phyloP scores from a whole-genome alignment of 495 filamentous ascomycete species.

The Xylaria scruposa region DNA sequence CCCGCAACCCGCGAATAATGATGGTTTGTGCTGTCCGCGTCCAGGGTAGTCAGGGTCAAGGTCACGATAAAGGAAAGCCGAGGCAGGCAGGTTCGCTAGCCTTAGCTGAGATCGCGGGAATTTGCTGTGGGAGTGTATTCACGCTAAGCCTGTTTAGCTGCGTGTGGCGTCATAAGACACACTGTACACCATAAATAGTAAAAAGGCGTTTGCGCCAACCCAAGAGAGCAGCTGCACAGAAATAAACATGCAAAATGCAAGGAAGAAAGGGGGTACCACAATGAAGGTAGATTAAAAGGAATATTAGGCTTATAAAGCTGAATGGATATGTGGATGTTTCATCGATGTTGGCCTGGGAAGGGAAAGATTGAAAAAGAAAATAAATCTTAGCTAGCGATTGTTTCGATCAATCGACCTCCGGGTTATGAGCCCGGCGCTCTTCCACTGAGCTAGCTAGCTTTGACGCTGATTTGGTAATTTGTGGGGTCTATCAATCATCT shows the following conservation, averaged over 20 bases:
- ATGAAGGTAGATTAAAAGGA: neutral
- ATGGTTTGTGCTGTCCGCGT: neutral
- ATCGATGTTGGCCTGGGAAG: neutral
- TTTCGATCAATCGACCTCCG: constrained; percentile 62
- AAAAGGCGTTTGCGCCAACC: neutral
- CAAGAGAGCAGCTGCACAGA: neutral
- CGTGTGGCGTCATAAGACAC: neutral
- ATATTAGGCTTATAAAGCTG: neutral
- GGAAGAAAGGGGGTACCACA: neutral
- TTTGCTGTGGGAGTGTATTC: neutral
- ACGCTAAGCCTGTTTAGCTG: neutral
- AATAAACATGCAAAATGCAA: neutral
- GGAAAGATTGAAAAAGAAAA: neutral
- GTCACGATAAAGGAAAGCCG: neutral
- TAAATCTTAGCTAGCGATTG: constrained; percentile 46
- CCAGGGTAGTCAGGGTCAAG: neutral
- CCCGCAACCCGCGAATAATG: constrained; percentile 9
- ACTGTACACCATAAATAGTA: neutral
- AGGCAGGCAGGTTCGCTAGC: neutral
- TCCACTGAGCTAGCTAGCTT: constrained; percentile 55
- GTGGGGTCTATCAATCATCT: no score
- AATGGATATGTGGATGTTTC: neutral
- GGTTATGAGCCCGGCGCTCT: constrained; percentile 64
- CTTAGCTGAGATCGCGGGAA: neutral
- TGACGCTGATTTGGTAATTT: no score